Evolutionary conservation across 2,329 filamentous ascomycete genomes (phyloP).

Genomic region (Pseudogymnoascus verrucosus): DNA sequence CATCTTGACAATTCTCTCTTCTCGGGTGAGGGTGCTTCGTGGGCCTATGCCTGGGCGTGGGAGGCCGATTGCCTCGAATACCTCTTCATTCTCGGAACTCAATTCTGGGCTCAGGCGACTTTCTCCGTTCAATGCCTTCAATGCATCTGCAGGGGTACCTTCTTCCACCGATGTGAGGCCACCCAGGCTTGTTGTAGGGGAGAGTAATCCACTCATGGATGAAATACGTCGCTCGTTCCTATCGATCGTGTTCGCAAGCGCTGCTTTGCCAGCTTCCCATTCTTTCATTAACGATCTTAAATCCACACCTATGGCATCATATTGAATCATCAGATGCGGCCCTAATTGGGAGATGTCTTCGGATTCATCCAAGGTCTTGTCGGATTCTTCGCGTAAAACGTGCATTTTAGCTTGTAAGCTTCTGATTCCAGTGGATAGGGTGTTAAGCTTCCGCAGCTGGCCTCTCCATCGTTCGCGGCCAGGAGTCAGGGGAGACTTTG

Average conservation of each 20-base stretch:
- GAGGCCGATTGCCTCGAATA: slow-evolving; percentile 85
- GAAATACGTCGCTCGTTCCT: slow-evolving; percentile 66
- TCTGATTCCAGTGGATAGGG: slow-evolving; percentile 81
- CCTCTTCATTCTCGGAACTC: slow-evolving; percentile 60
- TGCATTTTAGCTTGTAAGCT: slow-evolving; percentile 93
- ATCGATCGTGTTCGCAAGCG: slow-evolving; percentile 73
- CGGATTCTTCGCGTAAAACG: slow-evolving; percentile 82
- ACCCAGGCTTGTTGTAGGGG: slow-evolving; percentile 55
- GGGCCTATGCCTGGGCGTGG: slow-evolving; percentile 64
- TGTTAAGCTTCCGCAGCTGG: slow-evolving; percentile 81
- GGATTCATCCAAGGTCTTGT: slow-evolving; percentile 66
- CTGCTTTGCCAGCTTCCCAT: slow-evolving; percentile 82
- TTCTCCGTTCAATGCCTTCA: slow-evolving; percentile 73
- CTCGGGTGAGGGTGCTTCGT: slow-evolving; percentile 64
- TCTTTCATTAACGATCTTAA: slow-evolving; percentile 71
- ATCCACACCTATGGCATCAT: slow-evolving; percentile 88
- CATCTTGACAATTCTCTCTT: slow-evolving; percentile 82
- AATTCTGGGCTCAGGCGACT: slow-evolving; percentile 43
- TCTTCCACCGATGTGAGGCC: slow-evolving; percentile 56
- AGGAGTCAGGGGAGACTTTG: slow-evolving; percentile 57
- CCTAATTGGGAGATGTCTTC: slow-evolving; percentile 68
- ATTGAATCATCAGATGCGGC: slow-evolving; percentile 73
- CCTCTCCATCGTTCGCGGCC: slow-evolving; percentile 77
- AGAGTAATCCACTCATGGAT: slow-evolving; percentile 48
- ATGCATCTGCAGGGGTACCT: slow-evolving; percentile 58